These are phyloP conservation scores for Dryas drummondii DNA, from an alignment of 306 rosid genomes.

Conservation along the genomic window DNA sequence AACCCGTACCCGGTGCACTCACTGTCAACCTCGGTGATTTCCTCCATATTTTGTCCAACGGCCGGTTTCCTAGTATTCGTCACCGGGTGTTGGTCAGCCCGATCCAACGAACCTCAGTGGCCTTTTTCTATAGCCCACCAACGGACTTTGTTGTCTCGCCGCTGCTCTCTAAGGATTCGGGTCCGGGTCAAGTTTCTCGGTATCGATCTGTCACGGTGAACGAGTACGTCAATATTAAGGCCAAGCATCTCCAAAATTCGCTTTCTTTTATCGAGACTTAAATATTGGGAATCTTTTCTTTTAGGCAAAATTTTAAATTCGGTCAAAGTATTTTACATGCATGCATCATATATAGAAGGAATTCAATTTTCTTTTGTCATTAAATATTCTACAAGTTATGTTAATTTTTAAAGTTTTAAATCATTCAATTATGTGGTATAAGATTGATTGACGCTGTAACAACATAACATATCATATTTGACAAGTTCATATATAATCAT, in stretches of 20 bases:
- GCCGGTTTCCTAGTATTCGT: slow-evolving; percentile 37
- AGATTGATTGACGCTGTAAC: too few relatives aligned
- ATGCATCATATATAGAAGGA: too few relatives aligned
- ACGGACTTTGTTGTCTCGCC: slow-evolving; percentile 47
- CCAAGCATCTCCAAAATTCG: slow-evolving; percentile 39
- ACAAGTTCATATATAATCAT: too few relatives aligned
- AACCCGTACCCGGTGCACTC: slow-evolving; percentile 39
- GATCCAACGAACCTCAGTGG: slow-evolving; percentile 46
- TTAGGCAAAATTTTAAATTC: neutral
- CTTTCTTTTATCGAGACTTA: slow-evolving; percentile 36
- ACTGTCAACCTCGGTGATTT: slow-evolving; percentile 64
- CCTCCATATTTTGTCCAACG: slow-evolving; percentile 56
- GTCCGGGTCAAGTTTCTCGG: slow-evolving; percentile 23
- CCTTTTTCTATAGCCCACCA: slow-evolving; percentile 60
- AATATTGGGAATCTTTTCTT: neutral
- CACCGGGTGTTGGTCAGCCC: slow-evolving; percentile 58
- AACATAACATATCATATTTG: too few relatives aligned
- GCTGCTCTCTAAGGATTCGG: neutral
- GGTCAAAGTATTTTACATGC: neutral
- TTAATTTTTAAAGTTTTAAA: too few relatives aligned
- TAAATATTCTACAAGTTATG: too few relatives aligned
- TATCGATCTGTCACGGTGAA: slow-evolving; percentile 50
- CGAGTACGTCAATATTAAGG: slow-evolving; percentile 49
- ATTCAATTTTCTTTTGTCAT: too few relatives aligned
- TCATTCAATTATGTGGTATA: too few relatives aligned